Evolutionary conservation across 768 basidiomycete species (phyloP), one percentile per base, ranked within the genome.

Genomic region (Xerocomellus intermedius): DNA sequence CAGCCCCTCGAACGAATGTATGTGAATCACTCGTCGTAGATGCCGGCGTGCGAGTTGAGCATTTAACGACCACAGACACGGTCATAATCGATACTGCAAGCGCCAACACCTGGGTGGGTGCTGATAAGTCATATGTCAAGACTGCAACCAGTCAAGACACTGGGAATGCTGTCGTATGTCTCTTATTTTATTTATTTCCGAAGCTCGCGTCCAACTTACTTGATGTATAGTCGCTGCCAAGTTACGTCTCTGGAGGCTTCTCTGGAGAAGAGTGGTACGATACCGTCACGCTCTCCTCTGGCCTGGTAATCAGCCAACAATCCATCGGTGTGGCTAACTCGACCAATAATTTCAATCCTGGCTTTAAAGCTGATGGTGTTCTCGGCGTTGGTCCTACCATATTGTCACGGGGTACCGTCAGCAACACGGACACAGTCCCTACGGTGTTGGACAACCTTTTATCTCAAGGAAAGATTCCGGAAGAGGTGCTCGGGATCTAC

Each of bases 371-470:
- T 2, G 24, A 78, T 50, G 78, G 78, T 12, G 68, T 78, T 45
- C 67, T 79, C 13, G 60, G 77, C 59, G 32, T 63, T 32, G 70
- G 76, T 8, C 77, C 77, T 6, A 38, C 52, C 4, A 66, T 61
- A 37, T 55, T 77, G 42, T 75, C 76, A 0, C 32, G 52, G 2
- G 64, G 63, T 43, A 65, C 64, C 8, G 52, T 71, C 12, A 46
- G 30, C n/a, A 55, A 55, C 39, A 33, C 22, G 36, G 5, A 36
- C 8, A 38, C 16, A 8, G 60, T 74, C 36, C 69, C 71, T 4
- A 77, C 75, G 8, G 71, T 76, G 12, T 64, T 58, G 13, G 68
- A 77, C 59, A 75, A 70, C 53, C 69, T 75, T 6, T 64, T 53
- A 46, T 32, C 42, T 6, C 69, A 73, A 50, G 67, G 68, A 24